These are phyloP conservation scores for Lagenidium sp. DNA, from an alignment of 352 stramenopile genomes.

Conservation along the genomic window DNA sequence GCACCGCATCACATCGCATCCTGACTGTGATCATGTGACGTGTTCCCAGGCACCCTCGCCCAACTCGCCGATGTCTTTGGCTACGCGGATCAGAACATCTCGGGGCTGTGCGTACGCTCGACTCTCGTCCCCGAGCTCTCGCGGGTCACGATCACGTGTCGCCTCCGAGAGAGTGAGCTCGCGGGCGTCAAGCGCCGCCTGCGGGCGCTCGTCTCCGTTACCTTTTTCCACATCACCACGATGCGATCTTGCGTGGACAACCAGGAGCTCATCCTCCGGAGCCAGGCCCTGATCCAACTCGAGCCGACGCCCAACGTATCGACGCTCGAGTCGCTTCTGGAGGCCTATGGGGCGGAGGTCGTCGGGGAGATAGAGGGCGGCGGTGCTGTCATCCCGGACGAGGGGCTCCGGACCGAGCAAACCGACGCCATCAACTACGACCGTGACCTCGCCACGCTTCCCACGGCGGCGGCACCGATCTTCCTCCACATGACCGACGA, in stretches of 20 bases:
- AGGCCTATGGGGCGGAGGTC: conserved; percentile 26
- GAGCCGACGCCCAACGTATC: too few species aligned
- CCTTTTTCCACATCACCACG: conserved; percentile 75
- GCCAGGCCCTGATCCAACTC: conserved; percentile 38
- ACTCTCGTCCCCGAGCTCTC: conserved; percentile 70
- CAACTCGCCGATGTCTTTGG: conserved; percentile 64
- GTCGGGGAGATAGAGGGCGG: conserved; percentile 24
- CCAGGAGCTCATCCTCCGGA: conserved; percentile 53
- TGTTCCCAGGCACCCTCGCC: conserved; percentile 31
- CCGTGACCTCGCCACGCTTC: conserved; percentile 2
- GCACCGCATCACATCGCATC: too few species aligned
- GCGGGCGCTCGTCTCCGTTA: conserved; percentile 51
- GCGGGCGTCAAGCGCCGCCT: conserved; percentile 44
- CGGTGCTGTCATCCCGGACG: conserved; percentile 18
- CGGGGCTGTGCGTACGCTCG: conserved; percentile 54
- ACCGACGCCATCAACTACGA: conserved; percentile 16
- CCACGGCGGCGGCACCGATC: conserved; percentile 7
- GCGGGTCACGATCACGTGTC: conserved; percentile 65
- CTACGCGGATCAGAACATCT: conserved; percentile 68
- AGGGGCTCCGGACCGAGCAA: conserved; percentile 11
- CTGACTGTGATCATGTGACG: too few species aligned
- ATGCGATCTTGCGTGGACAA: conserved; percentile 51
- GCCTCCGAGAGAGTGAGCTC: conserved; percentile 41
- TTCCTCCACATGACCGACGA: conserved; percentile 55
- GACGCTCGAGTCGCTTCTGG: conserved; percentile 18